Conservation (phyloP, 768 basidiomycete genomes). For the Postia placenta region DNA sequence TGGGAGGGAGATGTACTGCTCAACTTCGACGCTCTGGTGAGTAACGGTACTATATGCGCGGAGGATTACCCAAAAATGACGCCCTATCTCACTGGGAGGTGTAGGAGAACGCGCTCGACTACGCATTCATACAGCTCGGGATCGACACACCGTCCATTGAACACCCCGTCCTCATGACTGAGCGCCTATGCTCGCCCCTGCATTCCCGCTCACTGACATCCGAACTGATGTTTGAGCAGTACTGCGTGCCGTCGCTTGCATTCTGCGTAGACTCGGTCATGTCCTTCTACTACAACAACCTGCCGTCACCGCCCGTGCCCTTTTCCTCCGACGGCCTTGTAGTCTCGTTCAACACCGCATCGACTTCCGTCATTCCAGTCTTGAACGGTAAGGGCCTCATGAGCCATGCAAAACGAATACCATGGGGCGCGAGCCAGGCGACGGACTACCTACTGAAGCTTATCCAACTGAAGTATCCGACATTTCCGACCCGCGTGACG, state of each 20-base stretch:
- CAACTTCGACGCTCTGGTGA: conserved; percentile 89
- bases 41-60: conserved; percentile 23
- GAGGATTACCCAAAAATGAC: conserved; percentile 1
- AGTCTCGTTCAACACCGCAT: conserved; percentile 87
- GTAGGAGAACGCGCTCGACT: conserved; percentile 94
- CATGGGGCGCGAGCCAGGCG: conserved; percentile 89
- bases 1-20: conserved; percentile 94
- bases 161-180: conserved; percentile 92
- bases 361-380: conserved; percentile 87
- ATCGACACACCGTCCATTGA: conserved; percentile 70
- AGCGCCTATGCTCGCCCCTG: conserved; percentile 80
- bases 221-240: conserved; percentile 94
- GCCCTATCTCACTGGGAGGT: conserved; percentile 10
- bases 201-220: conserved; percentile 91
- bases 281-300: conserved; percentile 84
- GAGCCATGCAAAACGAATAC: conserved; percentile 84
- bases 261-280: conserved; percentile 89
- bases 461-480: conserved; percentile 92
- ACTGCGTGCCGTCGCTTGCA: conserved; percentile 76
- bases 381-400: conserved; percentile 77
- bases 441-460: conserved; percentile 91
- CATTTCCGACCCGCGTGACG: conserved; percentile 82
- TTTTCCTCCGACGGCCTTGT: conserved; percentile 73
- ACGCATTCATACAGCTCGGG: conserved; percentile 81
- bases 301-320: conserved; percentile 27